Conservation (phyloP, 2,329 filamentous ascomycete genomes). For the Xylariales sp. region DNA sequence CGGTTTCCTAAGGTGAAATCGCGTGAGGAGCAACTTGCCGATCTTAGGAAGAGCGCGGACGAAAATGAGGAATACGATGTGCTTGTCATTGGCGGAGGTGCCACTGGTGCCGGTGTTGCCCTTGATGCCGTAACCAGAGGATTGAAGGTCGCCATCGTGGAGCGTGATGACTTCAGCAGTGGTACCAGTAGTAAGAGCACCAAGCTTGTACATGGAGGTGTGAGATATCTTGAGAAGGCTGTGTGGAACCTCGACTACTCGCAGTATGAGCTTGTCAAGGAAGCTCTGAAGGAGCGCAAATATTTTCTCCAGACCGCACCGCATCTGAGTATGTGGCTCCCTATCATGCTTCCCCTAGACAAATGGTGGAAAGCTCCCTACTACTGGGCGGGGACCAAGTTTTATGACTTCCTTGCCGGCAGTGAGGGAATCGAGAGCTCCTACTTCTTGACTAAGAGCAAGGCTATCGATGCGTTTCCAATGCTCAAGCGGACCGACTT, state of each 20-base stretch:
- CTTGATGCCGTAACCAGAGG: constrained; percentile 69
- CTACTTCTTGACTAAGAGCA: constrained; percentile 82
- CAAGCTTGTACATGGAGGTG: constrained; percentile 73
- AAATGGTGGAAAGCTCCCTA: constrained; percentile 76
- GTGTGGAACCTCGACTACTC: constrained; percentile 72
- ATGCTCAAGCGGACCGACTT: constrained; percentile 80
- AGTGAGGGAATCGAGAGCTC: constrained; percentile 85
- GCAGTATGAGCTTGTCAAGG: constrained; percentile 67
- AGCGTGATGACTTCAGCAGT: constrained; percentile 69
- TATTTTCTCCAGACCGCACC: constrained; percentile 73
- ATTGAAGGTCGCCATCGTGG: constrained; percentile 66
- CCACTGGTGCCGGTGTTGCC: constrained; percentile 67
- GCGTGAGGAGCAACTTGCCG: constrained; percentile 60
- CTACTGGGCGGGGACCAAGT: constrained; percentile 74
- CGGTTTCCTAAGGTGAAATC: constrained; percentile 60
- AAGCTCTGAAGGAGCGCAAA: constrained; percentile 69
- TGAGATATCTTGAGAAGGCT: constrained; percentile 71
- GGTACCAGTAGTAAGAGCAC: constrained; percentile 74
- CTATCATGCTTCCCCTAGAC: constrained; percentile 71
- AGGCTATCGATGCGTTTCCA: constrained; percentile 81
- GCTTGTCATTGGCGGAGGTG: constrained; percentile 66
- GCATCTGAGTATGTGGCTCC: constrained; percentile 68
- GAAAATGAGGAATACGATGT: constrained; percentile 58
- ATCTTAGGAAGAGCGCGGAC: constrained; percentile 44
- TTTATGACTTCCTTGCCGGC: constrained; percentile 80